Conservation (phyloP, 306 rosid genomes). For the Castanopsis chinensis region DNA sequence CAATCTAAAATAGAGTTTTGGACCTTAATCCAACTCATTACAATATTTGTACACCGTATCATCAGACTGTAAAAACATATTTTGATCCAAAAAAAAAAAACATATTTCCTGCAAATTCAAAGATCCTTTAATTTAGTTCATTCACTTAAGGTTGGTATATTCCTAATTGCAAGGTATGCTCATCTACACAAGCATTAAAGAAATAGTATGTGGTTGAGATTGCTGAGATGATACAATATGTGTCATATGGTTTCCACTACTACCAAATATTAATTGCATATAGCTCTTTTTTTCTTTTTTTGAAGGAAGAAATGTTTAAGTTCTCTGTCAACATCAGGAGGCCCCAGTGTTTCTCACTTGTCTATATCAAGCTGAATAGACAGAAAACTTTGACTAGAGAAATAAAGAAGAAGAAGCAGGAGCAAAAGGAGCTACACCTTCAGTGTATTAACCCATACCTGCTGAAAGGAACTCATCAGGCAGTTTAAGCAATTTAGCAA, state of each 20-base stretch:
- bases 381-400: background rate
- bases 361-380: background rate
- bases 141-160: background rate
- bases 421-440: background rate
- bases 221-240: no score
- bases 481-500: constrained; percentile 68
- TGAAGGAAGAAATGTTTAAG: background rate
- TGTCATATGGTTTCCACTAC: background rate
- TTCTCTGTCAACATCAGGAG: background rate
- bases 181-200: background rate
- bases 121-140: background rate
- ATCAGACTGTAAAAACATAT: background rate
- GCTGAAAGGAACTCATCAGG: constrained; percentile 65
- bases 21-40: background rate
- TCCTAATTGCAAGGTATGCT: background rate
- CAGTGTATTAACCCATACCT: constrained; percentile 40
- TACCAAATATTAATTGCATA: background rate
- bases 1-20: background rate
- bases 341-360: background rate
- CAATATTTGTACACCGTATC: background rate
- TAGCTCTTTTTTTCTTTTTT: background rate
- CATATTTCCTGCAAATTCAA: background rate
- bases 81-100: background rate
- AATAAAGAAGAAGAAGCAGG: background rate
- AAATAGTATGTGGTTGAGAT: no score